These are phyloP conservation scores for Diversispora epigaea DNA, from an alignment of 192 early-diverging fungal species.

Conservation along the genomic window DNA sequence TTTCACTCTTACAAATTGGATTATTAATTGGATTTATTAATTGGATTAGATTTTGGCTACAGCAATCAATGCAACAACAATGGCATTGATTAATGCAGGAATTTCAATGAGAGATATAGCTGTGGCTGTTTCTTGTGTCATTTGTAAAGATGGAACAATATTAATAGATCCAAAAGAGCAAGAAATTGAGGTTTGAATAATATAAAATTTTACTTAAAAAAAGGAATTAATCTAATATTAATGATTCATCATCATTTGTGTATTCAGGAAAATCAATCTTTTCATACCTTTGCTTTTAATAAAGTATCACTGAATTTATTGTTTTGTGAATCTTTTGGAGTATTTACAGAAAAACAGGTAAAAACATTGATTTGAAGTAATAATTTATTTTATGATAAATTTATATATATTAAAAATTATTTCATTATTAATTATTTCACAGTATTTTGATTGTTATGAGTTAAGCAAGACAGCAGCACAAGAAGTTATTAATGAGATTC, in stretches of 20 bases:
- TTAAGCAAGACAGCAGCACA: slow-evolving; percentile 37
- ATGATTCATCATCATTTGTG: background rate
- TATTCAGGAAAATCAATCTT: slow-evolving; percentile 59
- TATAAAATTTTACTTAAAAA: background rate
- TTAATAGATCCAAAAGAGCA: slow-evolving; percentile 77
- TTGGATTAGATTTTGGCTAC: slow-evolving; percentile 61
- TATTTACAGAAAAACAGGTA: slow-evolving; percentile 69
- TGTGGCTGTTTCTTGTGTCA: slow-evolving; percentile 69
- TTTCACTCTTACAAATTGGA: background rate
- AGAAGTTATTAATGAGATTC: background rate
- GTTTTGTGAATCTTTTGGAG: slow-evolving; percentile 71
- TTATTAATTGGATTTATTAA: background rate
- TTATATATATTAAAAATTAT: background rate
- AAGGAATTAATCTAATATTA: background rate
- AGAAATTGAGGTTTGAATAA: slow-evolving; percentile 61
- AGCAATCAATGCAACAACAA: slow-evolving; percentile 77
- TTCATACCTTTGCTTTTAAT: slow-evolving; percentile 86
- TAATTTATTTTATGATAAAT: background rate
- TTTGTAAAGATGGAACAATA: slow-evolving; percentile 58
- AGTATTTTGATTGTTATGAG: slow-evolving; percentile 46
- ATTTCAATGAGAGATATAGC: slow-evolving; percentile 73
- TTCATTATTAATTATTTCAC: background rate
- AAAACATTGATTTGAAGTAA: background rate
- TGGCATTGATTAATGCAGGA: slow-evolving; percentile 91
- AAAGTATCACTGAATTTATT: slow-evolving; percentile 49